These are phyloP conservation scores for Ananas comosus DNA, from an alignment of 176 grass and related monocot genomes.

Conservation along the genomic window DNA sequence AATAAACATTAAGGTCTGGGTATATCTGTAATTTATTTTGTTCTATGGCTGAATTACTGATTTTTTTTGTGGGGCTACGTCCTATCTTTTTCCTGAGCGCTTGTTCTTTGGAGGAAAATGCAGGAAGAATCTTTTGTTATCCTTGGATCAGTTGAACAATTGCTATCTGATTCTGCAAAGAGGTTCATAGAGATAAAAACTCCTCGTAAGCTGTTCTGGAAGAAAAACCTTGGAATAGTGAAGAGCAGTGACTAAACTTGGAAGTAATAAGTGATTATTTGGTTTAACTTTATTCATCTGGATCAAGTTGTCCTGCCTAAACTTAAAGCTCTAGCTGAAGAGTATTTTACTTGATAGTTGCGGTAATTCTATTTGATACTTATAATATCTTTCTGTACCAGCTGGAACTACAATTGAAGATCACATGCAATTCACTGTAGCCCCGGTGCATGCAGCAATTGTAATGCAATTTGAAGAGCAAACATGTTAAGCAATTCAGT, in stretches of 20 bases:
- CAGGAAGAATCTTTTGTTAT: constrained; percentile 72
- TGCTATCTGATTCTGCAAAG: constrained; percentile 82
- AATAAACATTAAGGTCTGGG: neutral
- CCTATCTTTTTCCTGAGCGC: constrained; percentile 10
- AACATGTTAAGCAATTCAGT: constrained; percentile 40
- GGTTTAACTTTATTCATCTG: neutral
- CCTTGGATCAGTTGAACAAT: constrained; percentile 63
- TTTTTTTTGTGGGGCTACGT: neutral
- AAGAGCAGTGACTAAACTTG: constrained; percentile 48
- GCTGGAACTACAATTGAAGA: constrained; percentile 90
- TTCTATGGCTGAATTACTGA: neutral
- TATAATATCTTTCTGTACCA: constrained; percentile 19
- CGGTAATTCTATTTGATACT: neutral
- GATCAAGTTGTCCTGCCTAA: neutral
- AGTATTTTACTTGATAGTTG: neutral
- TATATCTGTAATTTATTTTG: neutral
- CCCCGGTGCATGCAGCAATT: constrained; percentile 85
- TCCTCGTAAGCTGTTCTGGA: constrained; percentile 89
- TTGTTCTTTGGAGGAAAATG: neutral
- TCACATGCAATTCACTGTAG: constrained; percentile 81
- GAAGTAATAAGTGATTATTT: constrained; percentile 12
- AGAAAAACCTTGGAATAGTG: constrained; percentile 93
- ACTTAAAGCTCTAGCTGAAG: neutral
- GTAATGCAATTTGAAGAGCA: constrained; percentile 91
- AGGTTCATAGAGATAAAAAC: constrained; percentile 94